phyloP scores from a whole-genome alignment of 768 basidiomycete species.

The Lactarius sanguifluus region DNA sequence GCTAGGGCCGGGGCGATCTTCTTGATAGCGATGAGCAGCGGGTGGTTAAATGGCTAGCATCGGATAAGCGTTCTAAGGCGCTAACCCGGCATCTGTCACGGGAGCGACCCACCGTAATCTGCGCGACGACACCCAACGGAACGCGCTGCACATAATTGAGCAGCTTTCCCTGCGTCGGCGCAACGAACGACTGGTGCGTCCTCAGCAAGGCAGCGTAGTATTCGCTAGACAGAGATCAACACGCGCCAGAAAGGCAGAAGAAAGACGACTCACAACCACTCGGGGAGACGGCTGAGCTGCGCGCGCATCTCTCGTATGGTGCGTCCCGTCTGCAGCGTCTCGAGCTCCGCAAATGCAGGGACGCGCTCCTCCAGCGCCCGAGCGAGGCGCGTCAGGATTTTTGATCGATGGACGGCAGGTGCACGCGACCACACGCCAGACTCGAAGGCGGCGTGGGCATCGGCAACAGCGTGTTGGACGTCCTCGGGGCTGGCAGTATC shows the following conservation, averaged over 20 bases:
- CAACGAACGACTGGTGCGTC: constrained; percentile 66
- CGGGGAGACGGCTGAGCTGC: constrained; percentile 74
- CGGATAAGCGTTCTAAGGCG: neutral
- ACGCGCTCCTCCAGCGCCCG: constrained; percentile 56
- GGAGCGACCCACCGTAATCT: constrained; percentile 63
- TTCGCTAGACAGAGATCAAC: constrained; percentile 44
- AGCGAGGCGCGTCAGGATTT: constrained; percentile 64
- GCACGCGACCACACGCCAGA: constrained; percentile 74
- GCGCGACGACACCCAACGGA: constrained; percentile 85
- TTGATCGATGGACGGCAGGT: constrained; percentile 57
- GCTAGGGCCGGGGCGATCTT: constrained; percentile 86
- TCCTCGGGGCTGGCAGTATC: constrained; percentile 50
- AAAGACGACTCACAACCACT: constrained; percentile 69
- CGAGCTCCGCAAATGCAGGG: constrained; percentile 59
- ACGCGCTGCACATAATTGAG: constrained; percentile 78
- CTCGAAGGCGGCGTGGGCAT: constrained; percentile 58
- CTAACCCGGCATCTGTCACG: neutral
- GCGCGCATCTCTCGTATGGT: constrained; percentile 82
- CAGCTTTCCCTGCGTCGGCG: constrained; percentile 76
- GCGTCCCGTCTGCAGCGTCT: constrained; percentile 76
- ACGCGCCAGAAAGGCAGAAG: neutral
- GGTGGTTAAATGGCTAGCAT: constrained; percentile 81
- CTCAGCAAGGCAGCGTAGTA: constrained; percentile 76
- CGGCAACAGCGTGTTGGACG: constrained; percentile 50
- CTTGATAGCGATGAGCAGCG: constrained; percentile 84